Conservation (phyloP, 768 basidiomycete species). For the Boletus speciosus region DNA sequence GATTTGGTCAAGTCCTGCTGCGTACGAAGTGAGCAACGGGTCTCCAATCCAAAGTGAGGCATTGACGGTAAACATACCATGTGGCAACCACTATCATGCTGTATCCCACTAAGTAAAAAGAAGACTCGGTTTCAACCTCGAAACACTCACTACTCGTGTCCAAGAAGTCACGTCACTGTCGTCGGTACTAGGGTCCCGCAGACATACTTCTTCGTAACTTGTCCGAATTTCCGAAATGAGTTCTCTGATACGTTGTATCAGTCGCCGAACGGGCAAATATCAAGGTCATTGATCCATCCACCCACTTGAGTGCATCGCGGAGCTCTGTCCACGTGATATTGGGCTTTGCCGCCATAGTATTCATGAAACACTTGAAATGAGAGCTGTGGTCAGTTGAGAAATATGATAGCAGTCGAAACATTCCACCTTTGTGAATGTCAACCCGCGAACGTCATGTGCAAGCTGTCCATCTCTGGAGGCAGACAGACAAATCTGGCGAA, state of each 20-base stretch:
- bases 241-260: slow-evolving; percentile 5
- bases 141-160: slow-evolving; percentile 19
- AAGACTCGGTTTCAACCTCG: background rate
- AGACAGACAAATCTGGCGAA: slow-evolving; percentile 23
- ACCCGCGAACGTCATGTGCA: slow-evolving; percentile 19
- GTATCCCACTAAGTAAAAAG: background rate
- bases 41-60: background rate
- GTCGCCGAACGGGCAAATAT: background rate
- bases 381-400: background rate
- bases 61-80: slow-evolving; percentile 4
- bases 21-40: background rate
- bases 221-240: slow-evolving; percentile 12
- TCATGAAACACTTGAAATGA: slow-evolving; percentile 17
- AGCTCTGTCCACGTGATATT: slow-evolving; percentile 21
- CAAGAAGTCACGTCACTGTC: background rate
- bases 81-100: slow-evolving; percentile 12
- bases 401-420: background rate
- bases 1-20: slow-evolving; percentile 11
- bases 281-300: background rate
- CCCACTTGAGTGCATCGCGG: slow-evolving; percentile 16
- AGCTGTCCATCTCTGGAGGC: slow-evolving; percentile 23
- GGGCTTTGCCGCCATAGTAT: slow-evolving; percentile 6
- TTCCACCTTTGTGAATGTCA: slow-evolving; percentile 26
- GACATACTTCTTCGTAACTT: slow-evolving; percentile 7
- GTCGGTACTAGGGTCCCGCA: background rate